Conservation (phyloP, 768 basidiomycete species). For the Lentinus brumalis region DNA sequence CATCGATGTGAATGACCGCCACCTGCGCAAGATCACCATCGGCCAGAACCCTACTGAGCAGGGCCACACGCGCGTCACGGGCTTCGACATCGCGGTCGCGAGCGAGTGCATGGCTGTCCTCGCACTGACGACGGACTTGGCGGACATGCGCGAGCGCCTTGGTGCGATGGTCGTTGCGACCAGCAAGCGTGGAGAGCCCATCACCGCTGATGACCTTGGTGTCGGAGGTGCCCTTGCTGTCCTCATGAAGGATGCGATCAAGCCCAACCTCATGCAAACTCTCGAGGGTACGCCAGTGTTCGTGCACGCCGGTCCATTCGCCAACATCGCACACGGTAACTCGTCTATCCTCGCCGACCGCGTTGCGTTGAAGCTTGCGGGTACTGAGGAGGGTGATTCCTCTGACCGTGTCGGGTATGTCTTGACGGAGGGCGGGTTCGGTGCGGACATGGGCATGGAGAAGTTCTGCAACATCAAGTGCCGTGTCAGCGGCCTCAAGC, state of each 20-base stretch:
- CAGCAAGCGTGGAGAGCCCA: slow-evolving; percentile 84
- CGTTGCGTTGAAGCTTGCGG: slow-evolving; percentile 95
- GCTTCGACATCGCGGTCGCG: slow-evolving; percentile 96
- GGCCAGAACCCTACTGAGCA: slow-evolving; percentile 91
- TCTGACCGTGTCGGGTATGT: slow-evolving; percentile 87
- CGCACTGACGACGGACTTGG: slow-evolving; percentile 82
- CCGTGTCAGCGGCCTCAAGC: slow-evolving; percentile 86
- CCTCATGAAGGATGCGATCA: slow-evolving; percentile 98
- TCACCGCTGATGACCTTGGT: slow-evolving; percentile 97
- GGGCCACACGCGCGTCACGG: slow-evolving; percentile 85
- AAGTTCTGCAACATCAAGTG: slow-evolving; percentile 99
- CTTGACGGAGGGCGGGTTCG: slow-evolving; percentile 97
- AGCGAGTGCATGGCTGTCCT: slow-evolving; percentile 99
- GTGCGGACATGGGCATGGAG: slow-evolving; percentile 99
- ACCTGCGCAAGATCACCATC: slow-evolving; percentile 90
- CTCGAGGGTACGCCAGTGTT: slow-evolving; percentile 98
- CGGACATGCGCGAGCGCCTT: slow-evolving; percentile 90
- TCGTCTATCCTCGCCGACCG: slow-evolving; percentile 98
- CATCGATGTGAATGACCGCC: slow-evolving; percentile 94
- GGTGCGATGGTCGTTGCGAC: slow-evolving; percentile 98
- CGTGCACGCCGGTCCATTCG: slow-evolving; percentile 98
- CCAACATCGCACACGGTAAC: slow-evolving; percentile 98
- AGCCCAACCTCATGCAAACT: slow-evolving; percentile 99
- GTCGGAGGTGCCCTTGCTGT: slow-evolving; percentile 94
- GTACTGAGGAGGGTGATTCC: slow-evolving; percentile 88